These are phyloP conservation scores for Haematococcus lacustris DNA, from an alignment of 139 green algal genomes.

Conservation along the genomic window DNA sequence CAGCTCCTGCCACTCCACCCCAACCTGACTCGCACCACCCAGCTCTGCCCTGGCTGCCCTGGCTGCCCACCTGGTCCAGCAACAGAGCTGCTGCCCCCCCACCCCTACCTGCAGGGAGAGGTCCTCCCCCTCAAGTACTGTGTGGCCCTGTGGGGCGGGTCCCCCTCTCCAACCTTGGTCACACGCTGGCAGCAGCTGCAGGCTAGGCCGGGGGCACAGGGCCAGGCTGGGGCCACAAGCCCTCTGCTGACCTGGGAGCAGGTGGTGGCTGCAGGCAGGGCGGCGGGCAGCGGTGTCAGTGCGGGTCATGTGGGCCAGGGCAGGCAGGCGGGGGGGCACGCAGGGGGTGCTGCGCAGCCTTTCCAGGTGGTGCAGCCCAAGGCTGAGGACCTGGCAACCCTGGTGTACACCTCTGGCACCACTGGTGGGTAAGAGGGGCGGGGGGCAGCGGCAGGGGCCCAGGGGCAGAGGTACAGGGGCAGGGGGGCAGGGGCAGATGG, in stretches of 20 bases:
- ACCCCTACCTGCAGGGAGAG: slow-evolving; percentile 14
- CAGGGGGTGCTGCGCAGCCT: not conserved
- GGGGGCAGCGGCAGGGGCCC: not conserved
- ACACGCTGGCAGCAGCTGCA: not conserved
- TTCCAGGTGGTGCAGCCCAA: not conserved
- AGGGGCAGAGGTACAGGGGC: not conserved
- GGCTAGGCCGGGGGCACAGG: slow-evolving; percentile 15
- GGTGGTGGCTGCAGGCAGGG: slow-evolving; percentile 32
- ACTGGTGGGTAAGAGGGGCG: slow-evolving; percentile 37
- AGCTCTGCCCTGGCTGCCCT: too few species aligned
- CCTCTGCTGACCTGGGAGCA: slow-evolving; percentile 49
- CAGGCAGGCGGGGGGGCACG: too few species aligned
- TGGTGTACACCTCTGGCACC: slow-evolving; percentile 78
- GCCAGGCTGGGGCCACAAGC: too few species aligned
- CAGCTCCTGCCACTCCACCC: too few species aligned
- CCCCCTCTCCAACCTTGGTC: too few species aligned
- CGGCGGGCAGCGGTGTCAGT: too few species aligned
- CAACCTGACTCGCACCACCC: too few species aligned
- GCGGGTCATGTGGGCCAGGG: too few species aligned
- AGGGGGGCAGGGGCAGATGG: not conserved
- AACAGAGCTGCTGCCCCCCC: too few species aligned
- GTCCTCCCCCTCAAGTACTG: slow-evolving; percentile 48
- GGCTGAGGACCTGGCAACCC: slow-evolving; percentile 47
- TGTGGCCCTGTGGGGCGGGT: slow-evolving; percentile 74
- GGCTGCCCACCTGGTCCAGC: too few species aligned